Evolutionary conservation across 2,329 filamentous ascomycete genomes (phyloP).

Genomic region (Nemania diffusa): DNA sequence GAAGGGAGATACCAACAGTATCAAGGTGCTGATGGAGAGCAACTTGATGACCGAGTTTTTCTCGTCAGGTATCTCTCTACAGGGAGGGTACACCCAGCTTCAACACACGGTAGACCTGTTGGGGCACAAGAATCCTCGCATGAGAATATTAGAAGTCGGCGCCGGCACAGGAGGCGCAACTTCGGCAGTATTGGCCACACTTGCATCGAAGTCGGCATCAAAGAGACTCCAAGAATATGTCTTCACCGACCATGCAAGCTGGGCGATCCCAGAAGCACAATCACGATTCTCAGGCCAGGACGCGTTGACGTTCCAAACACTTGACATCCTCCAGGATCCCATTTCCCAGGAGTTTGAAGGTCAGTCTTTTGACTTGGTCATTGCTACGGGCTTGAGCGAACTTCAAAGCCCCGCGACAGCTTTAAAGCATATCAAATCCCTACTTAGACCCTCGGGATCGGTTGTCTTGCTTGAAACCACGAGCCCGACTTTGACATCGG

Average conservation of each 20-base stretch:
- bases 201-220: background rate
- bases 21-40: constrained; percentile 22
- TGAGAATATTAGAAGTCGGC: constrained; percentile 25
- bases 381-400: constrained; percentile 15
- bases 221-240: constrained; percentile 29
- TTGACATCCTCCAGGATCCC: constrained; percentile 1
- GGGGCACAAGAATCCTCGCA: constrained; percentile 26
- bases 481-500: background rate
- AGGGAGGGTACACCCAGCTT: constrained; percentile 18
- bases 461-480: constrained; percentile 16
- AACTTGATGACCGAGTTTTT: constrained; percentile 8
- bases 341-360: background rate
- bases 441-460: constrained; percentile 22
- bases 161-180: constrained; percentile 4
- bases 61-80: constrained; percentile 9
- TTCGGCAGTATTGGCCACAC: background rate
- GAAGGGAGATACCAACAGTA: constrained; percentile 17
- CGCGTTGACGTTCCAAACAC: background rate
- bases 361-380: constrained; percentile 19
- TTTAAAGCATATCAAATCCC: constrained; percentile 13
- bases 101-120: constrained; percentile 17
- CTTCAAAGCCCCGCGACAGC: background rate
- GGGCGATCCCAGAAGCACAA: too few relatives aligned
- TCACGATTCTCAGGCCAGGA: background rate
- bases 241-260: constrained; percentile 10